Percentiles rank a stretch among this genome's conserved stretches.
Conservation (phyloP, 2,329 filamentous ascomycete species). For the Monosporascus sp. region DNA sequence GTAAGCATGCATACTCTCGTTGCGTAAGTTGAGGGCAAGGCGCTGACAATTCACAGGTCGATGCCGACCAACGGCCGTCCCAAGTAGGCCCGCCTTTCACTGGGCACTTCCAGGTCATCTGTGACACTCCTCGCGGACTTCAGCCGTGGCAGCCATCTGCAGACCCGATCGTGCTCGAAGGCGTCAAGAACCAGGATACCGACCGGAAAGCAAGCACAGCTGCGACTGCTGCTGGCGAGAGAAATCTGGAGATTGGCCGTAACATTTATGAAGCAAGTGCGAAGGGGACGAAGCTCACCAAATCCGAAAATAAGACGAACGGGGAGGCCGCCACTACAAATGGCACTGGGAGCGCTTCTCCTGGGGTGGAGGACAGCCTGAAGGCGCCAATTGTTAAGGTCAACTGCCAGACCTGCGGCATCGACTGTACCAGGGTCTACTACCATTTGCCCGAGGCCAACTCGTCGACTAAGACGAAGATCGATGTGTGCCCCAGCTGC, state of each 20-base stretch:
- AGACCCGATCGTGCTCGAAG: conserved; percentile 61
- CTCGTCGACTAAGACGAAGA: conserved; percentile 60
- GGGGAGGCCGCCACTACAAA: conserved; percentile 67
- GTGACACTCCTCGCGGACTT: conserved; percentile 89
- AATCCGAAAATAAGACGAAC: conserved; percentile 67
- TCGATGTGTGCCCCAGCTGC: conserved; percentile 88
- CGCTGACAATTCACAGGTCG: conserved; percentile 60
- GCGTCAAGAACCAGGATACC: conserved; percentile 60
- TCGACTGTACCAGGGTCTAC: conserved; percentile 72
- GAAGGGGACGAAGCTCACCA: conserved; percentile 67
- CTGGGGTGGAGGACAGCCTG: conserved; percentile 49
- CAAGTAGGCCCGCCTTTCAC: conserved; percentile 96
- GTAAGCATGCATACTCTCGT: conserved; percentile 42
- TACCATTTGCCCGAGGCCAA: conserved; percentile 57
- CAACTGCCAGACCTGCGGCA: conserved; percentile 86
- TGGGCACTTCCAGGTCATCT: conserved; percentile 93
- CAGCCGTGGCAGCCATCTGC: conserved; percentile 93
- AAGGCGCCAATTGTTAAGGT: conserved; percentile 65
- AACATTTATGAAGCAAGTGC: conserved; percentile 94
- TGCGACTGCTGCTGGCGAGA: conserved; percentile 67
- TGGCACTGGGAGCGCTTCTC: conserved; percentile 47
- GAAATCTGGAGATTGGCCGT: conserved; percentile 87
- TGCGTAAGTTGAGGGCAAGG: neutral
- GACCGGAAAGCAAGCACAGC: conserved; percentile 67
- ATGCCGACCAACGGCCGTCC: conserved; percentile 90